Evolutionary conservation across 2,329 filamentous ascomycete species (phyloP).

Genomic region (Sordariomycetes sp.): DNA sequence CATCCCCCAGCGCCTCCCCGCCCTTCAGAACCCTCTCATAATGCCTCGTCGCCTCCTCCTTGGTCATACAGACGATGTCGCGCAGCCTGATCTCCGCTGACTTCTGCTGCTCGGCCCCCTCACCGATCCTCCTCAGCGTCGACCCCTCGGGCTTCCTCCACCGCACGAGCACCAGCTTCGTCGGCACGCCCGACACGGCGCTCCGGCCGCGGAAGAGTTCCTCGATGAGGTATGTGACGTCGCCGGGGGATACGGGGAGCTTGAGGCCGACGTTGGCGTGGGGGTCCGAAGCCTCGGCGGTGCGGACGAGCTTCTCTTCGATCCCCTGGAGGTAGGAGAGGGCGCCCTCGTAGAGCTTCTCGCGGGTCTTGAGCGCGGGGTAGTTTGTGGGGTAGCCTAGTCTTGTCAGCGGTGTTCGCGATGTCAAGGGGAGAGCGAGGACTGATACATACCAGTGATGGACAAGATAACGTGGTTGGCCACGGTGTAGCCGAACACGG

Average conservation of each 20-base stretch:
- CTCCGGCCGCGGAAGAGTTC: conserved; percentile 81
- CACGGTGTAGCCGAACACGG: conserved; percentile 81
- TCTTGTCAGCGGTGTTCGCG: not conserved
- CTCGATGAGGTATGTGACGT: conserved; percentile 80
- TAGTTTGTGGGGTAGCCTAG: conserved; percentile 79
- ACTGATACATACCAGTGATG: conserved; percentile 33
- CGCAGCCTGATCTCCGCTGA: conserved; percentile 53
- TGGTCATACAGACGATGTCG: conserved; percentile 83
- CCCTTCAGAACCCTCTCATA: conserved; percentile 67
- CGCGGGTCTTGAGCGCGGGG: conserved; percentile 63
- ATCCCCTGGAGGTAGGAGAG: conserved; percentile 60
- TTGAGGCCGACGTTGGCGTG: conserved; percentile 54
- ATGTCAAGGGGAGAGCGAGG: not conserved
- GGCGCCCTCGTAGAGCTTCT: conserved; percentile 86
- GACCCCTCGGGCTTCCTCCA: conserved; percentile 57
- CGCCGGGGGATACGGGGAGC: conserved; percentile 62
- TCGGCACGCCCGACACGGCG: conserved; percentile 68
- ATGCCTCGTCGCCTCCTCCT: conserved; percentile 72
- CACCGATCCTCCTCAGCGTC: conserved; percentile 47
- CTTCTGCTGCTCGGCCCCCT: conserved; percentile 61
- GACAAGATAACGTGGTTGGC: conserved; percentile 88
- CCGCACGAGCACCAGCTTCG: conserved; percentile 63
- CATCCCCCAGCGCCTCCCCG: conserved; percentile 49
- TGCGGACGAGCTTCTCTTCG: conserved; percentile 61
- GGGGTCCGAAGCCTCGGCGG: conserved; percentile 19